Percentiles rank a stretch among this genome's conserved stretches.
Conservation (phyloP, 371 early-diverging fungal species). For the Mortierella sp. region DNA sequence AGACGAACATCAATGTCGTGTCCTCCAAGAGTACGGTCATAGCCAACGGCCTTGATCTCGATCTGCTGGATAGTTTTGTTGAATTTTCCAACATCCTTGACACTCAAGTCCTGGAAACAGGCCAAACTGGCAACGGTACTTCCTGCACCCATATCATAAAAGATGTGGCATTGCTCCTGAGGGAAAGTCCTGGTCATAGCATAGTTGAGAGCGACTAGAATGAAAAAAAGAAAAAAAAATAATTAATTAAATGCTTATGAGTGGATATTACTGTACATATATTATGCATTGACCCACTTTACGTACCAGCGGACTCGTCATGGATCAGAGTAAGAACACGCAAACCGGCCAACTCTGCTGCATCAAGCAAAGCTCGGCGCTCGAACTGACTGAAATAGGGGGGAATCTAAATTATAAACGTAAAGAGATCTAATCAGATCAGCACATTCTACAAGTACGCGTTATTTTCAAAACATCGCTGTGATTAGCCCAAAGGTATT, state of each 20-base stretch:
- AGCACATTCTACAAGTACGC: background rate
- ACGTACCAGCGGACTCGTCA: conserved; percentile 90
- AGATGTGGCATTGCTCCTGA: conserved; percentile 83
- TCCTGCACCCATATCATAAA: conserved; percentile 98
- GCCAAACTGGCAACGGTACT: conserved; percentile 92
- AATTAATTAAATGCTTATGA: no score
- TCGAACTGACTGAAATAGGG: conserved; percentile 91
- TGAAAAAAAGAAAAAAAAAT: background rate
- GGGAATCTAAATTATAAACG: conserved; percentile 76
- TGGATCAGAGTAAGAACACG: conserved; percentile 87
- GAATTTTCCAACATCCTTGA: conserved; percentile 70
- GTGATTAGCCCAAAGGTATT: background rate
- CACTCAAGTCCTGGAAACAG: conserved; percentile 74
- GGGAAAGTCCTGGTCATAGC: conserved; percentile 82
- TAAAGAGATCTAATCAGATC: background rate
- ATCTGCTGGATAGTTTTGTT: conserved; percentile 74
- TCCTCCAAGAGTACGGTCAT: conserved; percentile 91
- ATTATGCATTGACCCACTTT: background rate
- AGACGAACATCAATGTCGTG: conserved; percentile 86
- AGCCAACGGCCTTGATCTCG: conserved; percentile 85
- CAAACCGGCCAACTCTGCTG: conserved; percentile 93
- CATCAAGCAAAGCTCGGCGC: conserved; percentile 94
- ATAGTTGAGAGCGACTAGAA: conserved; percentile 91
- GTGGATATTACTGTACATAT: no score
- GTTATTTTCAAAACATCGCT: background rate